Base-by-base conservation (phyloP, 2,329 filamentous ascomycete genomes). In the Elsinoe necatrix region DNA sequence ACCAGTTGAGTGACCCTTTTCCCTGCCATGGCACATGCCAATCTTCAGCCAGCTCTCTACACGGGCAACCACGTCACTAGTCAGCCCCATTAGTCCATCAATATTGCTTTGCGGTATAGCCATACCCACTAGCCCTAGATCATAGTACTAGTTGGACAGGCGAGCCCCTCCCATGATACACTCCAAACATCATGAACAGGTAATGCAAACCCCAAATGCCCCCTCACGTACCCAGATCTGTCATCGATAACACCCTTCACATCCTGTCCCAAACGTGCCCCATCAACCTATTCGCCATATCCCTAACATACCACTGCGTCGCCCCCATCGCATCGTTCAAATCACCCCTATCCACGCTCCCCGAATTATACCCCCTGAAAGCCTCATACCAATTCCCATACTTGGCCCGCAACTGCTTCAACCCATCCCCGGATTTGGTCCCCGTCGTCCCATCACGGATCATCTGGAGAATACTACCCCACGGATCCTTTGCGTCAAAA, bases 351-450 rank as follows among this genome's bases (percentile, higher is more conserved):
- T 50, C 45, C 29, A 50, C 45, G 7, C 11, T 16, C 23, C 45
- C 45, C 23, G 45, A 50, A 34, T 50, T 50, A 35, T 50, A 50
- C 45, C 45, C 45, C 45, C 45, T 50, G 21, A 50, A 50, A 8
- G 45, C 45, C 45, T 50, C 45, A 34, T 50, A 50, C 45, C 45
- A 50, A 50, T 50, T 50, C 45, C 45, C 45, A 34, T 50, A 50
- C 45, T 50, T 31, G n/a, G 45, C 45, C 65, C 6, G 62, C 63
- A 3, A 58, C 27, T 2, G 45, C 45, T 50, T 54, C 50, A 54
- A 21, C 29, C 50, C 50, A 54, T 27, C 50, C 2, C 50, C 50
- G 21, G 8, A 11, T 18, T 37, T 25, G 14, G 50, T 54, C 31
- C 50, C 50, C 21, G 31, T 42, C 31, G 50, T 54, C 18, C 50